These are phyloP conservation scores for Tylopilus sp. DNA, from an alignment of 768 basidiomycete species.

Conservation along the genomic window DNA sequence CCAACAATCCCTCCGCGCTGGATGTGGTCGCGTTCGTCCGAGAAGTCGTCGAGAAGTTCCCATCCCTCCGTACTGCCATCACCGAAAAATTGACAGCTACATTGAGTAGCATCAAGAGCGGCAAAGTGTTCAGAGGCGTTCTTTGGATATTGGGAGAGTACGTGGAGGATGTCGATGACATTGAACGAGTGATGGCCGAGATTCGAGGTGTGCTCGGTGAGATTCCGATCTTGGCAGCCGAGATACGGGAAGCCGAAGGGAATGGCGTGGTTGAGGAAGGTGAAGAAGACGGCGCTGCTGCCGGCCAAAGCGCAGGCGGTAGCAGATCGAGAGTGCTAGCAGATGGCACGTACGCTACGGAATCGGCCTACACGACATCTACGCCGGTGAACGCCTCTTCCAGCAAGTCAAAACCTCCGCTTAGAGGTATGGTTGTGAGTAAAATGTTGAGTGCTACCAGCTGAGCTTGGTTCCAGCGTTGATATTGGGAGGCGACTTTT, in stretches of 20 bases:
- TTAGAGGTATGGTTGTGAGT: slow-evolving; percentile 55
- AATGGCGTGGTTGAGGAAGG: slow-evolving; percentile 47
- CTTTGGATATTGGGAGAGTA: slow-evolving; percentile 99
- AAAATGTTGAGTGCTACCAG: background rate
- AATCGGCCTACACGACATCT: slow-evolving; percentile 79
- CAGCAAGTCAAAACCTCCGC: slow-evolving; percentile 88
- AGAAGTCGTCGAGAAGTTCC: slow-evolving; percentile 98
- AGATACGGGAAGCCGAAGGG: slow-evolving; percentile 69
- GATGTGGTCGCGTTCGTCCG: slow-evolving; percentile 90
- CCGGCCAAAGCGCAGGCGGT: slow-evolving; percentile 38
- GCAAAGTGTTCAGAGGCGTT: slow-evolving; percentile 94
- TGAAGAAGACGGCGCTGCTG: slow-evolving; percentile 39
- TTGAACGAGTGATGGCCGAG: slow-evolving; percentile 70
- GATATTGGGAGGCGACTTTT: slow-evolving; percentile 94
- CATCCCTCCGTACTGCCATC: slow-evolving; percentile 74
- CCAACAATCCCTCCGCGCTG: slow-evolving; percentile 90
- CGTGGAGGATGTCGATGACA: slow-evolving; percentile 61
- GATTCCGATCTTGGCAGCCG: slow-evolving; percentile 93
- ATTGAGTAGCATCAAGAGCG: slow-evolving; percentile 86
- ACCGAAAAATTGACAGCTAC: slow-evolving; percentile 81
- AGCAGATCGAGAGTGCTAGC: slow-evolving; percentile 79
- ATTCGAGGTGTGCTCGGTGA: slow-evolving; percentile 88
- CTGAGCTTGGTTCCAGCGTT: slow-evolving; percentile 48
- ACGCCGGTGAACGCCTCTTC: slow-evolving; percentile 66
- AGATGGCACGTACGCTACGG: slow-evolving; percentile 97